Conservation (phyloP, 1,284 basidiomycete genomes). For the Ganoderma lingzhi region DNA sequence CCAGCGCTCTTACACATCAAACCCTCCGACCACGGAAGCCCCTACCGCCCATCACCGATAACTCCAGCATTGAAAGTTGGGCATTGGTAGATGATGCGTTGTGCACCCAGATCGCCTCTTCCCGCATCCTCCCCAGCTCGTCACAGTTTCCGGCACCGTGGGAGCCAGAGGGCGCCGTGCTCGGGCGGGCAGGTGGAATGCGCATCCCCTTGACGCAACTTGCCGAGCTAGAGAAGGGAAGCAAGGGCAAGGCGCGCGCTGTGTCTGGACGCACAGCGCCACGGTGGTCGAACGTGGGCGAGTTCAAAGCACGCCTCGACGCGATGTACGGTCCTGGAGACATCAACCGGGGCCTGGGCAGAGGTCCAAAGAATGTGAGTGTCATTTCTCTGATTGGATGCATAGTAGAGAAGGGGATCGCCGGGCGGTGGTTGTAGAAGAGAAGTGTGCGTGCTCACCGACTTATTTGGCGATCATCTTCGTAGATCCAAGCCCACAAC, state of each 20-base stretch:
- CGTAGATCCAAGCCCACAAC: constrained; percentile 3
- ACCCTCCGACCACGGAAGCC: constrained; percentile 15
- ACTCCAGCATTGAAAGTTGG: constrained; percentile 20
- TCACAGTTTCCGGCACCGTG: constrained; percentile 13
- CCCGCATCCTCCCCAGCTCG: constrained; percentile 17
- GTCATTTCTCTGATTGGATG: background rate
- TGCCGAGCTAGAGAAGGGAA: background rate
- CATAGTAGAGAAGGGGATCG: constrained; percentile 8
- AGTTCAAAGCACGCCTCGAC: constrained; percentile 37
- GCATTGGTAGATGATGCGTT: constrained; percentile 22
- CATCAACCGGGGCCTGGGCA: constrained; percentile 32
- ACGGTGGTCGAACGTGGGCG: constrained; percentile 35
- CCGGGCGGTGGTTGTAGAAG: background rate
- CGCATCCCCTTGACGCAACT: constrained; percentile 16
- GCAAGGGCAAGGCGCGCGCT: constrained; percentile 24
- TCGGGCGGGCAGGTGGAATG: background rate
- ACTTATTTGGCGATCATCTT: constrained; percentile 19
- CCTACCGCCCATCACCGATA: constrained; percentile 19
- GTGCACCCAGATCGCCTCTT: constrained; percentile 26
- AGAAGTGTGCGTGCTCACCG: background rate
- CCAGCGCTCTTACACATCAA: constrained; percentile 1
- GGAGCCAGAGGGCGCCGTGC: background rate
- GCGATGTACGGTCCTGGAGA: constrained; percentile 33
- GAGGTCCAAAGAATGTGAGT: constrained; percentile 32
- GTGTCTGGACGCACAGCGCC: constrained; percentile 26